Conservation (phyloP, 495 filamentous ascomycete genomes). For the Neurospora pannonica region DNA sequence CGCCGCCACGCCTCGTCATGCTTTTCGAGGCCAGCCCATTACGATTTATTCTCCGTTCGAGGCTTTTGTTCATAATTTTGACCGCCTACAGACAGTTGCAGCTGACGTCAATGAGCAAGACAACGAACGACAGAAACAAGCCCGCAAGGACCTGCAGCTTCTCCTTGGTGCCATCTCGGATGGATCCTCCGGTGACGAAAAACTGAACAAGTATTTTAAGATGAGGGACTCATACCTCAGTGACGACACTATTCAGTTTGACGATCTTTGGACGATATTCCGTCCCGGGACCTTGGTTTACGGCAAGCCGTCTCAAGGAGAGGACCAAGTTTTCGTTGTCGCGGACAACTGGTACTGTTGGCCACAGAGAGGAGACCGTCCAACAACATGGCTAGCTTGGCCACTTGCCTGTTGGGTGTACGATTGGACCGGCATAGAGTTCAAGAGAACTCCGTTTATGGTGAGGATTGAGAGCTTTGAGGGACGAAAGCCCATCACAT, state of each 20-base stretch:
- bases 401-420: not conserved
- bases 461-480: not conserved
- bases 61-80: not conserved
- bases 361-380: not conserved
- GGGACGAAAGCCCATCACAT: not conserved
- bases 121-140: not conserved
- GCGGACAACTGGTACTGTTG: not conserved
- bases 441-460: conserved; percentile 1
- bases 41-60: not conserved
- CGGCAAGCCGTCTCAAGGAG: not conserved
- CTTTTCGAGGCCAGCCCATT: not conserved
- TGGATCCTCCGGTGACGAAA: conserved; percentile 3
- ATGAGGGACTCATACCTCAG: not conserved
- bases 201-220: conserved; percentile 2
- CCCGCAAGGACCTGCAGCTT: not conserved
- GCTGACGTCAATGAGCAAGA: not conserved
- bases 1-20: not conserved
- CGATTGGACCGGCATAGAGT: conserved; percentile 2
- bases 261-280: conserved; percentile 4
- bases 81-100: not conserved
- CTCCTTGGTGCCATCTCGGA: conserved; percentile 1
- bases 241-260: conserved; percentile 3
- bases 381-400: not conserved
- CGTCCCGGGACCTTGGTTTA: not conserved
- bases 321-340: conserved; percentile 1